These are phyloP conservation scores for Marasmius tenuissimus DNA, from an alignment of 1,284 basidiomycete genomes.

Conservation along the genomic window DNA sequence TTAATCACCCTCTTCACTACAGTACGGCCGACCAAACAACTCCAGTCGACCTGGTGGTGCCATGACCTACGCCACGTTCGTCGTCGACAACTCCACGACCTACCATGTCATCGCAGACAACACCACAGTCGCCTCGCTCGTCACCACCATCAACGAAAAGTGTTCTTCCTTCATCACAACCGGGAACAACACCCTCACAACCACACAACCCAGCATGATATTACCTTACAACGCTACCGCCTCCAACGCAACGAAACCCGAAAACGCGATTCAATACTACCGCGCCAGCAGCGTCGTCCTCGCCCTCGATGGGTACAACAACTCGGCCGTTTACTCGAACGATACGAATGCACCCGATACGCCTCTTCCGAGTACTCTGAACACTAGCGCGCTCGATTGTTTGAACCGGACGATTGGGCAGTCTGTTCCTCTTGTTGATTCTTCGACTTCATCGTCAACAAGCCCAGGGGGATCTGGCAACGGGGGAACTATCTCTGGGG, in stretches of 20 bases:
- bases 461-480: neutral
- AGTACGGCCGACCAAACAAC: constrained; percentile 59
- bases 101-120: constrained; percentile 63
- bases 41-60: constrained; percentile 58
- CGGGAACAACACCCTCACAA: constrained; percentile 1
- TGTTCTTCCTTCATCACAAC: constrained; percentile 35
- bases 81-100: constrained; percentile 41
- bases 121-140: constrained; percentile 49
- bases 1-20: neutral
- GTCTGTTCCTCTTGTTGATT: constrained; percentile 38
- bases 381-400: constrained; percentile 40
- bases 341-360: neutral
- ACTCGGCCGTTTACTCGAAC: neutral
- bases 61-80: constrained; percentile 49
- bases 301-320: constrained; percentile 30
- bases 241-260: constrained; percentile 39
- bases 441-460: too few species aligned
- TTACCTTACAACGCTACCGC: constrained; percentile 13
- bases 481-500: neutral
- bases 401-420: constrained; percentile 58
- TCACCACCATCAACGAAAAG: constrained; percentile 42
- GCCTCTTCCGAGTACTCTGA: neutral
- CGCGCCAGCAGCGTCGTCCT: constrained; percentile 56
- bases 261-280: constrained; percentile 59
- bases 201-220: neutral